Evolutionary conservation across 2,329 filamentous ascomycete genomes (phyloP).

Genomic region (Colletotrichum tabaci): DNA sequence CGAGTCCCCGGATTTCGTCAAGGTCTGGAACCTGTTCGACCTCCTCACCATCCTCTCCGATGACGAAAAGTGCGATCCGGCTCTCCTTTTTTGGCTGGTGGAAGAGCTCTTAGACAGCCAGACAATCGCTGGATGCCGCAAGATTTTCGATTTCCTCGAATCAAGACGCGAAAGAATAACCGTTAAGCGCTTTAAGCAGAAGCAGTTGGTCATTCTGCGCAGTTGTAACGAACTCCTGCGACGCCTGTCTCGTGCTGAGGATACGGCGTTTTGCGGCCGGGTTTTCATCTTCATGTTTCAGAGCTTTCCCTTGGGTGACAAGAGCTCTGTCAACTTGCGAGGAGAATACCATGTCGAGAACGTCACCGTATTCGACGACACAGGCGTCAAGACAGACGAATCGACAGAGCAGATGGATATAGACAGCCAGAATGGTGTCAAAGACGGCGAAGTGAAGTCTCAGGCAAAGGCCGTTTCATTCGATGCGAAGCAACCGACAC

Average conservation of each 20-base stretch:
- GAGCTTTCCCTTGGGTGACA: slow-evolving; percentile 95
- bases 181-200: slow-evolving; percentile 83
- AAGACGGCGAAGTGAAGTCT: slow-evolving; percentile 51
- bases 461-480: slow-evolving; percentile 61
- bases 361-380: slow-evolving; percentile 85
- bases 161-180: slow-evolving; percentile 92
- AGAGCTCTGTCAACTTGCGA: slow-evolving; percentile 95
- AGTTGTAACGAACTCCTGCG: slow-evolving; percentile 96
- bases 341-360: slow-evolving; percentile 98
- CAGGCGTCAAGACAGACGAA: slow-evolving; percentile 50
- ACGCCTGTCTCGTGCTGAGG: slow-evolving; percentile 92
- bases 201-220: slow-evolving; percentile 90
- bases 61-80: slow-evolving; percentile 82
- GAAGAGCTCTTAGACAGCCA: slow-evolving; percentile 97
- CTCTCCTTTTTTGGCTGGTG: slow-evolving; percentile 88
- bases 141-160: slow-evolving; percentile 95
- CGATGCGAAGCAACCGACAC: slow-evolving; percentile 58
- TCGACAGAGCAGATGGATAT: slow-evolving; percentile 75
- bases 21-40: slow-evolving; percentile 94
- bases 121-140: slow-evolving; percentile 91
- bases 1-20: slow-evolving; percentile 82
- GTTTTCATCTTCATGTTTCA: slow-evolving; percentile 99
- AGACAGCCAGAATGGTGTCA: slow-evolving; percentile 64
- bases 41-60: slow-evolving; percentile 91
- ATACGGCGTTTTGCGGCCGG: slow-evolving; percentile 96